phyloP scores from a whole-genome alignment of 2,329 filamentous ascomycete genomes.

The Chaetoscypha palmicola region DNA sequence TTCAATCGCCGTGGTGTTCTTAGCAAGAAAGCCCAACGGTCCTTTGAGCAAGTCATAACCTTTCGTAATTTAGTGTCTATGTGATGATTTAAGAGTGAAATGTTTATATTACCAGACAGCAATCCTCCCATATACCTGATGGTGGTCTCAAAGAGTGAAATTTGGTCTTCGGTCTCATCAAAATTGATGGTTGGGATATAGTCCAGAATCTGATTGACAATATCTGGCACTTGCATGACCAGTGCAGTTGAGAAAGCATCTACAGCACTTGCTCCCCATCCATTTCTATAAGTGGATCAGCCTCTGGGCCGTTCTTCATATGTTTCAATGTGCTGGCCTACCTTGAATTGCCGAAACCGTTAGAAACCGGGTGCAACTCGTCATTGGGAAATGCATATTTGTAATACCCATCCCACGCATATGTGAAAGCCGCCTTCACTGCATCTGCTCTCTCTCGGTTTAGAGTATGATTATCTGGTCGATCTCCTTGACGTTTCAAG shows the following conservation, averaged over 20 bases:
- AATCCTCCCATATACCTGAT: slow-evolving; percentile 82
- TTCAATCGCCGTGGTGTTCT: slow-evolving; percentile 40
- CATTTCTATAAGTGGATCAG: slow-evolving; percentile 49
- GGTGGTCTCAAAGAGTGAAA: slow-evolving; percentile 84
- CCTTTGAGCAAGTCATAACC: slow-evolving; percentile 67
- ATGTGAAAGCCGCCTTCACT: slow-evolving; percentile 61
- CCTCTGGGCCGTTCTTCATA: too few relatives aligned
- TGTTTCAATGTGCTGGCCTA: slow-evolving; percentile 35
- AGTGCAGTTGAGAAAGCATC: slow-evolving; percentile 76
- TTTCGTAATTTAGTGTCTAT: slow-evolving; percentile 22
- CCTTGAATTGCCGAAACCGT: slow-evolving; percentile 62
- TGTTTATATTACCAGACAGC: slow-evolving; percentile 54
- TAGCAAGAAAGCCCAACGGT: slow-evolving; percentile 47
- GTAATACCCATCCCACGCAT: slow-evolving; percentile 67
- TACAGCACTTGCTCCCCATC: slow-evolving; percentile 77
- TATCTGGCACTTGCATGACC: slow-evolving; percentile 62
- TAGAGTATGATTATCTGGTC: slow-evolving; percentile 20
- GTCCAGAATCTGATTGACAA: slow-evolving; percentile 64
- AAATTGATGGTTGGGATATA: slow-evolving; percentile 69
- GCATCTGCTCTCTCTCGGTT: slow-evolving; percentile 41
- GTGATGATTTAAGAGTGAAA: slow-evolving; percentile 1
- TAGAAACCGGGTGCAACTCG: slow-evolving; percentile 62
- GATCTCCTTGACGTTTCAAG: slow-evolving; percentile 9
- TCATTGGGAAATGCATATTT: slow-evolving; percentile 72
- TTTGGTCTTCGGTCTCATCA: slow-evolving; percentile 45